Base-by-base conservation (phyloP, 371 early-diverging fungal genomes). In the Actinomortierella wolfii region DNA sequence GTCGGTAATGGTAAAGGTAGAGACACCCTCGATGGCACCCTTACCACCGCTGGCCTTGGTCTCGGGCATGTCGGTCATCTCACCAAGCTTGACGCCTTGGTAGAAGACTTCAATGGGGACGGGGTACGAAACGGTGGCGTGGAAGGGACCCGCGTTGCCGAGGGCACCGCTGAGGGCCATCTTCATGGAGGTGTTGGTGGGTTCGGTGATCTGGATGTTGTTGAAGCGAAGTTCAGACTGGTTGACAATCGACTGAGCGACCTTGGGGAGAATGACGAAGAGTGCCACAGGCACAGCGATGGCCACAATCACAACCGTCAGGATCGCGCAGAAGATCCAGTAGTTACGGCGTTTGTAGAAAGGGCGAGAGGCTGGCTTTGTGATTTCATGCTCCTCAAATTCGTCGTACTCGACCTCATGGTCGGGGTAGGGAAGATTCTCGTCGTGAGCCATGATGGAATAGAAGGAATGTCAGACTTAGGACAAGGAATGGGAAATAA, bases 181-280 rank as follows among this genome's bases (percentile, higher is more conserved):
- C 34, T 64, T 77, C 25, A 82, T 75, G 17, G 78, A 77, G 13
- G 57, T 59, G 52, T 82, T 80, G 39, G 78, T 70, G 3, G 70
- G 66, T 46, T 81, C 79, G 13, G 83, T 64, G 54, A 87, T 85
- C 39, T 80, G 73, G 24, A 82, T 78, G 41, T 39, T 51, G 34
- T 77, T 55, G 45, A 86, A 78, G 23, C 56, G 49, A 61, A 86
- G 81, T 29, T 62, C 60, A 13, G 79, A 58, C 34, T 76, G 48
- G 51, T 86, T 76, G 60, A 86, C 63, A 55, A 81, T 78, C 8
- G 61, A 26, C 60, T 87, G 87, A 48, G 83, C 83, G 46, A 87
- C 67, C 70, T 79, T 81, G 21, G 86, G 86, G 74, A 87, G 78
- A 51, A 82, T 78, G 25, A 87, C 84, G 55, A 82, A 84, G 53